Evolutionary conservation across 805 yeast species (phyloP).

Genomic region (Millerozyma miso): DNA sequence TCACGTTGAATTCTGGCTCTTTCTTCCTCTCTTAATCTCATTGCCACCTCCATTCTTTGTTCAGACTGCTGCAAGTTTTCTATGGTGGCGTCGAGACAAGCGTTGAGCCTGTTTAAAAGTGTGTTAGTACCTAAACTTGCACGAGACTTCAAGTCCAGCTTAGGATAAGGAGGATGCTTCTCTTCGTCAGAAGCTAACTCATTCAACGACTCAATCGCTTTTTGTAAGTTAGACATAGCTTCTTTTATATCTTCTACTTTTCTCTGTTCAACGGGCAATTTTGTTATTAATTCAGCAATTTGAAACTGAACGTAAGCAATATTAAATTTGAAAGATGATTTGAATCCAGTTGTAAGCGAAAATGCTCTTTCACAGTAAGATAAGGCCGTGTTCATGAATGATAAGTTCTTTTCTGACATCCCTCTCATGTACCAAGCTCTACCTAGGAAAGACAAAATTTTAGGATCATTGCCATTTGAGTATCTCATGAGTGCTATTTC

Average conservation of each 20-base stretch:
- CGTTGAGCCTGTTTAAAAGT: constrained; percentile 64
- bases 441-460: constrained; percentile 68
- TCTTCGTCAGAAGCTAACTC: constrained; percentile 52
- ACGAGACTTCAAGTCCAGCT: constrained; percentile 76
- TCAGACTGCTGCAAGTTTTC: constrained; percentile 56
- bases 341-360: constrained; percentile 32
- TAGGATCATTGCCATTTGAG: constrained; percentile 59
- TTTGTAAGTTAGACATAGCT: constrained; percentile 52
- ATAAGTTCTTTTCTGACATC: constrained; percentile 56
- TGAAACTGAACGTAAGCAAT: constrained; percentile 81
- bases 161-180: constrained; percentile 69
- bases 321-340: constrained; percentile 59
- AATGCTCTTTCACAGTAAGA: constrained; percentile 60
- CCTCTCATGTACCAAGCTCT: constrained; percentile 88
- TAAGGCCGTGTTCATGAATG: constrained; percentile 57
- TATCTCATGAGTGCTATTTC: constrained; percentile 71
- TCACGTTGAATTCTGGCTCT: constrained; percentile 29
- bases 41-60: constrained; percentile 69
- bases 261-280: constrained; percentile 54
- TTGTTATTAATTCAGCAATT: constrained; percentile 76
- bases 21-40: constrained; percentile 59
- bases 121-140: constrained; percentile 83
- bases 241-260: constrained; percentile 55
- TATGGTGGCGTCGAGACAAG: constrained; percentile 67
- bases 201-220: constrained; percentile 58